These are phyloP conservation scores for Aspergillus fructus DNA, from an alignment of 2,329 filamentous ascomycete species.

Conservation along the genomic window DNA sequence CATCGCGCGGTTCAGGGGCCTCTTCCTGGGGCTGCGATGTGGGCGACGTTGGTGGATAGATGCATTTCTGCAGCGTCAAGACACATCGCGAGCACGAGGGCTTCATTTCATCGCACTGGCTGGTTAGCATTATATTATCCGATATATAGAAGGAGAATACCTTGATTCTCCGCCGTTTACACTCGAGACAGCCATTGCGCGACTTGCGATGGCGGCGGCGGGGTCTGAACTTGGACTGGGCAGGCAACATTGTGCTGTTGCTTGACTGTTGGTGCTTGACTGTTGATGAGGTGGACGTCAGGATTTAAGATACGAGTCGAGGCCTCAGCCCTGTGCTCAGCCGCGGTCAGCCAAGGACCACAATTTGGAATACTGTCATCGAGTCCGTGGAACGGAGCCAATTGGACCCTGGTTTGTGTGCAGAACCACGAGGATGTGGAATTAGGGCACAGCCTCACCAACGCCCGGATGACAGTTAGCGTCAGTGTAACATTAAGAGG, in stretches of 20 bases:
- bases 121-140: background rate
- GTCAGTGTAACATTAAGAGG: too few species aligned
- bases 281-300: background rate
- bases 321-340: constrained; percentile 6
- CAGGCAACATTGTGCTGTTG: background rate
- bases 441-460: background rate
- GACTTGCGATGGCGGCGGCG: constrained; percentile 3
- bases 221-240: background rate
- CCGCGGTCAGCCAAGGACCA: background rate
- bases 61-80: background rate
- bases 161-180: constrained; percentile 4
- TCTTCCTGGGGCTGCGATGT: background rate
- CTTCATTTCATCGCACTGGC: background rate
- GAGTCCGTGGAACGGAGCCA: background rate
- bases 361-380: constrained; percentile 1
- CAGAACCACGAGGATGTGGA: background rate
- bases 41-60: background rate
- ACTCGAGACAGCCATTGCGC: background rate
- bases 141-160: background rate
- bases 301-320: background rate
- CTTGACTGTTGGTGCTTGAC: background rate
- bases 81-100: constrained; percentile 2
- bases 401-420: background rate
- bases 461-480: too few species aligned
- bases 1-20: background rate